Evolutionary conservation across 1,139 yeast species (phyloP).

Genomic region (Scheffersomyces segobiensis): DNA sequence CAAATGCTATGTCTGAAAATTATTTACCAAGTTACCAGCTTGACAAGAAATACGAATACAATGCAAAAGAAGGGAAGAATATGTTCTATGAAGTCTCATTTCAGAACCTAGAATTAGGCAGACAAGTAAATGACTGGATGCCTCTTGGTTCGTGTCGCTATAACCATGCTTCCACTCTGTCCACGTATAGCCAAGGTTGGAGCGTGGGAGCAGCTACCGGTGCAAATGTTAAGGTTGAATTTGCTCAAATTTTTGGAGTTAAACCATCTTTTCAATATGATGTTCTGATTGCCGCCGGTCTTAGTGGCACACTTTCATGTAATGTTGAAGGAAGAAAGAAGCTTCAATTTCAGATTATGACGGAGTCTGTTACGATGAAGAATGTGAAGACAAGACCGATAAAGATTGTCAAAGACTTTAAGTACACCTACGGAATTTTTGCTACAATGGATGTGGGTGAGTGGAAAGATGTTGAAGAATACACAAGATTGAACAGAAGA

Average conservation of each 20-base stretch:
- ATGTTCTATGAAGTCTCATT: slow-evolving; percentile 8
- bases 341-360: slow-evolving; percentile 24
- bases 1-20: background rate
- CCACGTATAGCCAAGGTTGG: slow-evolving; percentile 26
- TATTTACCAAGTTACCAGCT: background rate
- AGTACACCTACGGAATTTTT: slow-evolving; percentile 5
- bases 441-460: slow-evolving; percentile 14
- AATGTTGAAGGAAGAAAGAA: slow-evolving; percentile 18
- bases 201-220: slow-evolving; percentile 17
- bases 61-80: background rate
- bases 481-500: slow-evolving; percentile 11
- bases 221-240: slow-evolving; percentile 12
- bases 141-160: slow-evolving; percentile 10
- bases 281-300: slow-evolving; percentile 10
- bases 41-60: background rate
- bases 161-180: slow-evolving; percentile 12
- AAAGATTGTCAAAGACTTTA: slow-evolving; percentile 8
- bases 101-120: slow-evolving; percentile 5
- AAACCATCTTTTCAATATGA: slow-evolving; percentile 15
- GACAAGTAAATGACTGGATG: slow-evolving; percentile 7
- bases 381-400: slow-evolving; percentile 18
- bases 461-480: slow-evolving; percentile 17
- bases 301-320: slow-evolving; percentile 24
- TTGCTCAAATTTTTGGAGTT: slow-evolving; percentile 15
- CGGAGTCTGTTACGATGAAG: slow-evolving; percentile 13